Conservation (phyloP, 176 grass and related monocot species). For the Musa troglodytarum region DNA sequence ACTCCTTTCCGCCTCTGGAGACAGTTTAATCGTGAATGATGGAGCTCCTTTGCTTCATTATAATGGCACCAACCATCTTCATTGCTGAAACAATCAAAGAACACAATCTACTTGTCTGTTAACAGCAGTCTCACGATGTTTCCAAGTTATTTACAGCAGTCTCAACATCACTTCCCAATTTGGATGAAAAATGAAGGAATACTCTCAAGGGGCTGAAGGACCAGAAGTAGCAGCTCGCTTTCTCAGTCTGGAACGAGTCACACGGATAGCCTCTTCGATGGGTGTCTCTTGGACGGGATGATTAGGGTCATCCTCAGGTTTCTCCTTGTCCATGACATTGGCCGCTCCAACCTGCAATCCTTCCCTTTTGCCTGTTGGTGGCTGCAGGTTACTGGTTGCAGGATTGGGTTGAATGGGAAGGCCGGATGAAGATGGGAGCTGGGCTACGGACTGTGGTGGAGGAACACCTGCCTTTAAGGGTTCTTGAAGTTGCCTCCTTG, state of each 20-base stretch:
- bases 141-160: neutral
- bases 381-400: neutral
- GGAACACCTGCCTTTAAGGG: conserved; percentile 18
- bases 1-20: neutral
- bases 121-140: neutral
- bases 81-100: neutral
- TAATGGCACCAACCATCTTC: neutral
- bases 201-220: neutral
- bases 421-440: neutral
- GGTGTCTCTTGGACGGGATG: conserved; percentile 41
- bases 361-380: neutral
- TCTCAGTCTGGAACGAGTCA: conserved; percentile 62
- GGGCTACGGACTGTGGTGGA: conserved; percentile 10
- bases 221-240: conserved; percentile 38
- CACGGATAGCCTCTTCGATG: conserved; percentile 74
- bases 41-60: neutral
- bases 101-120: neutral
- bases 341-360: conserved; percentile 17
- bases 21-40: neutral
- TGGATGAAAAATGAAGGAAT: neutral
- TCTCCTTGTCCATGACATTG: conserved; percentile 26
- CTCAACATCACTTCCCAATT: neutral
- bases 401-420: neutral
- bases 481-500: neutral
- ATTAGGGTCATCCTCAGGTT: conserved; percentile 33